Conservation (phyloP, 805 yeast genomes). For the Starmera quercuum region DNA sequence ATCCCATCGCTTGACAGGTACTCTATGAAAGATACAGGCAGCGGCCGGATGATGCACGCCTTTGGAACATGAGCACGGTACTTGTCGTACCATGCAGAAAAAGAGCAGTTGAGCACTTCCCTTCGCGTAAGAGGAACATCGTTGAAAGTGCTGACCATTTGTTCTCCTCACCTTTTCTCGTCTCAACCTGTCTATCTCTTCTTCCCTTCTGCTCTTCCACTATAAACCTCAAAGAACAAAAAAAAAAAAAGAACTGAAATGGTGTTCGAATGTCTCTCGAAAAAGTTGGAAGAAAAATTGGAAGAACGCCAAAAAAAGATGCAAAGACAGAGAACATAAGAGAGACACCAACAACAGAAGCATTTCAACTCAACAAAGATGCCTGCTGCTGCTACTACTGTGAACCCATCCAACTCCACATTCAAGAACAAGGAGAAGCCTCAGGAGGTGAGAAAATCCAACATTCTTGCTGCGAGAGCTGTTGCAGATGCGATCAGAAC, state of each 20-base stretch:
- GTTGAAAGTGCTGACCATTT: too few species aligned
- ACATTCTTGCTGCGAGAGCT: conserved; percentile 97
- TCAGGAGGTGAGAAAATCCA: conserved; percentile 94
- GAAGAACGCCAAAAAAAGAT: conserved; percentile 1
- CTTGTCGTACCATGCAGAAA: conserved; percentile 50
- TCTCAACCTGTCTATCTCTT: too few species aligned
- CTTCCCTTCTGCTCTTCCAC: too few species aligned
- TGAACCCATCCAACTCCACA: conserved; percentile 65
- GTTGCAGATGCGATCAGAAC: conserved; percentile 95
- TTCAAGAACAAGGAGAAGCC: conserved; percentile 95
- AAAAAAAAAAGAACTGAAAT: too few species aligned
- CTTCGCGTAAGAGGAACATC: too few species aligned
- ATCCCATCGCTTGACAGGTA: conserved; percentile 67
- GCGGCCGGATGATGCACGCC: conserved; percentile 44
- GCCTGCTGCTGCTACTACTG: conserved; percentile 9
- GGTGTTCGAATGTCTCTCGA: too few species aligned
- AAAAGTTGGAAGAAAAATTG: too few species aligned
- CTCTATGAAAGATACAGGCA: conserved; percentile 49
- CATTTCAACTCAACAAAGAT: conserved; percentile 2
- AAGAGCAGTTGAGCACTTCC: conserved; percentile 50
- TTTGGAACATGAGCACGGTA: conserved; percentile 44
- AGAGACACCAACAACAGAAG: background rate
- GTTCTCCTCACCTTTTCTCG: too few species aligned
- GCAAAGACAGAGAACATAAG: conserved; percentile 2
- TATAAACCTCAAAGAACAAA: too few species aligned